Evolutionary conservation across 371 early-diverging fungal genomes (phyloP).

Genomic region (Nosema granulosis): DNA sequence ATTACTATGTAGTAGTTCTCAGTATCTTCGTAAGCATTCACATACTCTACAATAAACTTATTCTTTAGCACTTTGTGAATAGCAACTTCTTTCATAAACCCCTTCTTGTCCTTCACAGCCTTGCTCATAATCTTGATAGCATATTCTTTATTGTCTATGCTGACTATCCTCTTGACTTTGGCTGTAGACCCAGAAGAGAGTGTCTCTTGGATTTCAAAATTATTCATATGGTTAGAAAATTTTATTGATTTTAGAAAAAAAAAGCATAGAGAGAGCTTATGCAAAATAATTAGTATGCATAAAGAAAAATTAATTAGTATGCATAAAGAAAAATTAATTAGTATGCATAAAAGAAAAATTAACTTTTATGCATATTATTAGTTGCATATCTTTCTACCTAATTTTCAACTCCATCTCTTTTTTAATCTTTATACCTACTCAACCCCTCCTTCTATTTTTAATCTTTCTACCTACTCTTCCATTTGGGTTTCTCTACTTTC

Average conservation of each 20-base stretch:
- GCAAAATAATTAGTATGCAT: not conserved
- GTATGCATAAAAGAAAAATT: not conserved
- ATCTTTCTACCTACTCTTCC: not conserved
- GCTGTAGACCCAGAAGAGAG: conserved; percentile 54
- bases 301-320: not conserved
- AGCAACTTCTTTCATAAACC: conserved; percentile 71
- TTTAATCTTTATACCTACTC: no score
- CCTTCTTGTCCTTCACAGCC: not conserved
- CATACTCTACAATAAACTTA: conserved; percentile 72
- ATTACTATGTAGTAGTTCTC: conserved; percentile 74
- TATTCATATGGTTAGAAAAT: conserved; percentile 20
- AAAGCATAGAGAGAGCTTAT: not conserved
- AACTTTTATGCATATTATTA: not conserved
- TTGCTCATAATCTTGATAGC: conserved; percentile 63
- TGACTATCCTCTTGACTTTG: conserved; percentile 53
- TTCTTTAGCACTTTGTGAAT: conserved; percentile 78
- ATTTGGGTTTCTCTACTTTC: not conserved
- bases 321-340: not conserved
- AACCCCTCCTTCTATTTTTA: no score
- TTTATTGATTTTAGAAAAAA: not conserved
- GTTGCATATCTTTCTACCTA: conserved; percentile 10
- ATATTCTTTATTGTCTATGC: conserved; percentile 41
- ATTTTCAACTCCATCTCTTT: not conserved
- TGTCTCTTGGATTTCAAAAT: conserved; percentile 45
- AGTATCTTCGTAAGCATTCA: conserved; percentile 69